These are phyloP conservation scores for Talaromyces sp. DNA, from an alignment of 2,329 filamentous ascomycete genomes.

Conservation along the genomic window DNA sequence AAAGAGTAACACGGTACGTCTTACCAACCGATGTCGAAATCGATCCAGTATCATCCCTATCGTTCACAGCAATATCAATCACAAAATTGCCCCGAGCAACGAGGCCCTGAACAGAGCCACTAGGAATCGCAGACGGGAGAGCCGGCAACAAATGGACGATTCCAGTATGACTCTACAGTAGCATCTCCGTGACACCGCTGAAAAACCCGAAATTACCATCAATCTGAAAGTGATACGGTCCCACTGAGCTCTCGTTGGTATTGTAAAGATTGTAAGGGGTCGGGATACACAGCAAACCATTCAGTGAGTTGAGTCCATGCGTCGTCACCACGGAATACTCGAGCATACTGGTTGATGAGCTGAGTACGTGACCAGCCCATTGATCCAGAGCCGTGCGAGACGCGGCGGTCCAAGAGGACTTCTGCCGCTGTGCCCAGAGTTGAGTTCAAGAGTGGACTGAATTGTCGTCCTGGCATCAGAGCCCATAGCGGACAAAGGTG, in stretches of 20 bases:
- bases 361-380: neutral
- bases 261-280: neutral
- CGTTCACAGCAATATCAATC: neutral
- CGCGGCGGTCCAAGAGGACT: neutral
- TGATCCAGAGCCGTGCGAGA: neutral
- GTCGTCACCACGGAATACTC: neutral
- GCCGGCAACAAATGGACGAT: neutral
- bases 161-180: neutral
- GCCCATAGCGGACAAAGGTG: too few species aligned
- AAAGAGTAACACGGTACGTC: neutral
- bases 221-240: too few species aligned
- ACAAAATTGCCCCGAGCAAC: neutral
- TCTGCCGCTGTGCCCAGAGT: neutral
- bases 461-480: neutral
- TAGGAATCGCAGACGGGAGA: neutral
- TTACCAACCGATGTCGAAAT: neutral
- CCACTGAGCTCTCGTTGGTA: neutral
- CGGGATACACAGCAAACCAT: neutral
- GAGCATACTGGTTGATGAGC: neutral
- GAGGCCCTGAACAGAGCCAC: neutral
- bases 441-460: neutral
- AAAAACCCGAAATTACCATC: neutral
- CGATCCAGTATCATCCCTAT: neutral
- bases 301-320: neutral
- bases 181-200: neutral